Evolutionary conservation across 2,329 filamentous ascomycete species (phyloP).

Genomic region (Fusarium clavum): DNA sequence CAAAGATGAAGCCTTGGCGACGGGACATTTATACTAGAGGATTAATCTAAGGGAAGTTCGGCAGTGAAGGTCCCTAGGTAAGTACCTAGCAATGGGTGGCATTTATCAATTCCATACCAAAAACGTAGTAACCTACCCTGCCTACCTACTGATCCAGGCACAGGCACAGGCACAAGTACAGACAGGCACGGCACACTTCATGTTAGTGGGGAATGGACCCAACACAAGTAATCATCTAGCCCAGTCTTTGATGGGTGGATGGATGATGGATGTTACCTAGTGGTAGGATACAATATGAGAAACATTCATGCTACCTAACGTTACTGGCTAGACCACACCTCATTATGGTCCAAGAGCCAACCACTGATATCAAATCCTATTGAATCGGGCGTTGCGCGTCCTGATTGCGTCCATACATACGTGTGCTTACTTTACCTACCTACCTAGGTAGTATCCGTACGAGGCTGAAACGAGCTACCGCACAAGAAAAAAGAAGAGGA

Average conservation of each 20-base stretch:
- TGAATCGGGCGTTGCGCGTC: not conserved
- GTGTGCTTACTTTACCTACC: not conserved
- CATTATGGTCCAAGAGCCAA: not conserved
- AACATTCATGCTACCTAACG: not conserved
- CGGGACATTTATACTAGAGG: constrained; percentile 5
- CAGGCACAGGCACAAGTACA: not conserved
- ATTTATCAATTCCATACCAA: constrained; percentile 2
- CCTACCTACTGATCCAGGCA: not conserved
- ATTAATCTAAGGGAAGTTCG: constrained; percentile 19
- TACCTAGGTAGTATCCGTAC: not conserved
- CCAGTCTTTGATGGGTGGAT: not conserved
- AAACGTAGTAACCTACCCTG: not conserved
- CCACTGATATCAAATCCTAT: not conserved
- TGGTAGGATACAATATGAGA: not conserved
- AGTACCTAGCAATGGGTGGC: not conserved
- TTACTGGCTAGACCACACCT: not conserved
- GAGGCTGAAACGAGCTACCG: constrained; percentile 4
- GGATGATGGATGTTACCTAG: not conserved
- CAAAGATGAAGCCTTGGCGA: constrained; percentile 20
- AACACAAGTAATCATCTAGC: no score
- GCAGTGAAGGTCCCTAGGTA: constrained; percentile 1
- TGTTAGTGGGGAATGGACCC: not conserved
- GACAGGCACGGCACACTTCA: constrained; percentile 1
- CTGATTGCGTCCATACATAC: not conserved
- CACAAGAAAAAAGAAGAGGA: not conserved